Evolutionary conservation across 495 filamentous ascomycete species (phyloP), one percentile per base, ranked within the genome.

Genomic region (Podospora sp.): DNA sequence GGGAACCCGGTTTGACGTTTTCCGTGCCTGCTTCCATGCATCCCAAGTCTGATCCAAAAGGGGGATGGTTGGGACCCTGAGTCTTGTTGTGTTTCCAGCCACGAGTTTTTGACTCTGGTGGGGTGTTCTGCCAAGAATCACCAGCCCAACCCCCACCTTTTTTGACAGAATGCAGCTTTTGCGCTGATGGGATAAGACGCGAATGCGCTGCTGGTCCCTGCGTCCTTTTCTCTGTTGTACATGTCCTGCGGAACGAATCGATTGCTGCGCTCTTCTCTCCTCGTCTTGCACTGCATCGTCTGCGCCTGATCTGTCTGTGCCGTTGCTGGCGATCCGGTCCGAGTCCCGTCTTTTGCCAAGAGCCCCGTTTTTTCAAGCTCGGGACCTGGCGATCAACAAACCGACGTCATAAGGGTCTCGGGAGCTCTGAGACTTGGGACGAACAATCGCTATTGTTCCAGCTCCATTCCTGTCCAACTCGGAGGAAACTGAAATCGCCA

Each of bases 381-480:
- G 40, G 20, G 29, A n/a, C 33, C 63, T 29, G 52, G 27, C 51
- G 26, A 65, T 65, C 63, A 46, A 21, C 63, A 58, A 65, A 49
- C 24, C 63, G 63, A 65, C 63, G 63, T 65, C 63, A 65, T 65
- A 16, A 65, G 63, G 63, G 52, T 65, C 63, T 49, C 24, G 24
- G 56, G 56, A n/a, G 25, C 12, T 50, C 57, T 29, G 26, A 22
- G 29, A 21, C 25, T 36, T 60, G 26, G 26, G 60, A 46, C 60
- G 56, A 29, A 59, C 56, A 59, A 59, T 59, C 56, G 25, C 56
- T 14, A 33, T 59, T 59, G 56, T 59, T 22, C n/a, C 11, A 11
- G 22, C 20, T n/a, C 40, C 40, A 46, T 46, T 46, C 40, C 40
- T 2, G 40, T 7, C 53, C 22, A 33, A 21, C 20, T 21, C 21